A percentile compares a stretch with the other conserved stretches of the same genome.
Evolutionary conservation across 75 land plant species (phyloP).

Genomic region (Sequoiadendron giganteum): DNA sequence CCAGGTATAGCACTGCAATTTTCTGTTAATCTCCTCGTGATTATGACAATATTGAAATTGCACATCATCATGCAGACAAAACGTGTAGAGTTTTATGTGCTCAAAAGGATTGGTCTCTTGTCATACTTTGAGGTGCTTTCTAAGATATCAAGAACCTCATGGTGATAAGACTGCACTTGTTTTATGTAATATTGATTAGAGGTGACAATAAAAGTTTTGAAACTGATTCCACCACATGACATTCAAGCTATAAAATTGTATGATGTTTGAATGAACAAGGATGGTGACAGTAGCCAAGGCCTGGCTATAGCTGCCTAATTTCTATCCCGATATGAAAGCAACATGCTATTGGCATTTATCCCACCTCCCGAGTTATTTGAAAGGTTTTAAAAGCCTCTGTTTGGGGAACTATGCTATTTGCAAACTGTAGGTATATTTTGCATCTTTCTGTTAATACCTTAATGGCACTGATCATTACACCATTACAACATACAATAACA

Average conservation of each 20-base stretch:
- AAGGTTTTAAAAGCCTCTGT: too few species aligned
- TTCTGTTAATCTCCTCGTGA: neutral
- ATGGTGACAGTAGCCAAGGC: neutral
- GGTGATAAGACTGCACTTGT: neutral
- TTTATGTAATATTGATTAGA: neutral
- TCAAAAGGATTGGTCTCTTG: neutral
- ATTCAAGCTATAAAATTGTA: neutral
- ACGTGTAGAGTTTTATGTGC: neutral
- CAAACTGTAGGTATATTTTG: too few species aligned
- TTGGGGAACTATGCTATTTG: too few species aligned
- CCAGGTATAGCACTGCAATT: neutral
- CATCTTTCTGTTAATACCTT: too few species aligned
- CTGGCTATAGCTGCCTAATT: neutral
- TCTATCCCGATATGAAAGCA: too few species aligned
- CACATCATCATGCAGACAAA: neutral
- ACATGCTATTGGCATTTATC: too few species aligned
- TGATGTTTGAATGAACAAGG: neutral
- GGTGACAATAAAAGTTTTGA: neutral
- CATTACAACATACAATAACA: too few species aligned
- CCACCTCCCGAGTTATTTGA: too few species aligned
- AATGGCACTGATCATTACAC: neutral
- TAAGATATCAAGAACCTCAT: neutral
- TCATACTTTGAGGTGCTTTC: neutral
- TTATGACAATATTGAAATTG: neutral
- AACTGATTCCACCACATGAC: neutral